Base-by-base conservation (phyloP, 2,329 filamentous ascomycete genomes). In the Venturia nashicola region DNA sequence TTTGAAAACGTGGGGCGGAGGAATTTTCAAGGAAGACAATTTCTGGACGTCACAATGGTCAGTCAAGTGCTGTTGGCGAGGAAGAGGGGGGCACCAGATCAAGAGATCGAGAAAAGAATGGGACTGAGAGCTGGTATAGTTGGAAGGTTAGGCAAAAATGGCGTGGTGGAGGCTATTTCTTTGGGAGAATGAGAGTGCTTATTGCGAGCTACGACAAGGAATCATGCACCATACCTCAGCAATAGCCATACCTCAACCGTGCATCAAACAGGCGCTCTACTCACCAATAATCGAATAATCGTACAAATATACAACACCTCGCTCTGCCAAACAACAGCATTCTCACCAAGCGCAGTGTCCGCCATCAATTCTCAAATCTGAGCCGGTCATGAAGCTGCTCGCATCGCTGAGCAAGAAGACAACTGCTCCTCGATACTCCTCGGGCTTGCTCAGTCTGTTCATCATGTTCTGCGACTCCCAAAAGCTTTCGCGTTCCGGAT, bases 11-110 rank as follows among this genome's bases (percentile, higher is more conserved):
- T 76, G 3, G 78, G 77, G 0, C 71, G 74, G 40, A 71, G 70
- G 65, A 76, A 75, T 0, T 75, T 77, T 63, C 66, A 70, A 48
- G 78, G 78, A 2, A 70, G 77, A 67, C 72, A 73, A 66, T 80
- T 79, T 65, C 64, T 79, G 61, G 79, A 80, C 69, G 76, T 76
- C 5, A 72, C 71, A 23, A 71, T 74, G 23, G 70, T 81, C 44
- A 68, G 75, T 70, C 62, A 65, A 39, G 64, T 54, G 61, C 23
- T 65, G 44, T 18, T 39, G 61, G 42, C 64, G 20, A 57, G 61
- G 64, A 42, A 8, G 44, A 40, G n/a, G 20, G 48, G 61, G 27
- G 61, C 55, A 18, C 34, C 20, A 20, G 34, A 42, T 43, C 43
- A 48, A 61, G 54, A 57, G 39, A 65, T 65, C 43, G 64, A 65